A percentile compares a stretch with the other conserved stretches of the same genome.
Conservation (phyloP, 2,329 filamentous ascomycete genomes). For the Fusarium robinianum region DNA sequence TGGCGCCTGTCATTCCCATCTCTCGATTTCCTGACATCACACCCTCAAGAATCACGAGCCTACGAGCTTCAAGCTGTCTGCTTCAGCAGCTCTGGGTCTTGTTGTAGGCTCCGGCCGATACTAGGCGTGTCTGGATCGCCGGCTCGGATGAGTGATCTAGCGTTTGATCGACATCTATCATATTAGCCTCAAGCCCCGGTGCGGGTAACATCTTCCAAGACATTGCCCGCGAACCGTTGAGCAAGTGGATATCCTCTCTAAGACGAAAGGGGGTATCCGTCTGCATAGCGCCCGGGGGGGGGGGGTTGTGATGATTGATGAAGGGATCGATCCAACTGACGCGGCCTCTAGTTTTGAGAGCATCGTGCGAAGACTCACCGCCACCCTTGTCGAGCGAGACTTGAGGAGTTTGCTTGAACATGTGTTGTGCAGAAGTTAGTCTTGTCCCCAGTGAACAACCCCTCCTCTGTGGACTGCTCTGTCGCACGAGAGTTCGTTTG, state of each 20-base stretch:
- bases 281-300: background rate
- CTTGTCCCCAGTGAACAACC: no score
- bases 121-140: background rate
- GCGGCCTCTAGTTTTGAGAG: constrained; percentile 4
- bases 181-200: constrained; percentile 15
- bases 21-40: constrained; percentile 28
- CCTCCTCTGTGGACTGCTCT: no score
- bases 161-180: constrained; percentile 21
- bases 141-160: constrained; percentile 1
- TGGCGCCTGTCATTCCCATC: constrained; percentile 22
- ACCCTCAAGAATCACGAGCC: constrained; percentile 15
- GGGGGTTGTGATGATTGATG: background rate
- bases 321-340: background rate
- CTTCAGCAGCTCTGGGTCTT: no score
- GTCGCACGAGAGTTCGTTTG: no score
- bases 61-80: constrained; percentile 9
- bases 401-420: no score
- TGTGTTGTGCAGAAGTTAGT: no score
- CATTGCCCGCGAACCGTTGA: background rate
- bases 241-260: background rate
- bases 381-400: no score
- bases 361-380: no score
- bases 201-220: constrained; percentile 43
- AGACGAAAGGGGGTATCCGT: constrained; percentile 2
- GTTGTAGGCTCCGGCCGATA: background rate